phyloP scores from a whole-genome alignment of 2,329 filamentous ascomycete species.

The Penicillium sp. region DNA sequence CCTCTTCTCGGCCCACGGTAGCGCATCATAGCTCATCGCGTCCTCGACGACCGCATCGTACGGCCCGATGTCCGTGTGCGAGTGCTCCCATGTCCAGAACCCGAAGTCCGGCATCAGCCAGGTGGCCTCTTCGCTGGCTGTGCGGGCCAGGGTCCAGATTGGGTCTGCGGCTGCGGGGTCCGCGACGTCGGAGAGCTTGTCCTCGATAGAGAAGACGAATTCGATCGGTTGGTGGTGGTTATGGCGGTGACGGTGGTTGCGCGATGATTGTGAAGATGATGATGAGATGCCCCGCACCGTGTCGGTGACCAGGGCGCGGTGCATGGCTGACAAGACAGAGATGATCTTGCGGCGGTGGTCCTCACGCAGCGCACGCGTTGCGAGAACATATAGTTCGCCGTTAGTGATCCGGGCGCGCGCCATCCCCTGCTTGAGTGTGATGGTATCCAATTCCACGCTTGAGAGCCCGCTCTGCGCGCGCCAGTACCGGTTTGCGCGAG shows the following conservation, averaged over 20 bases:
- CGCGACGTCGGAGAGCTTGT: slow-evolving; percentile 49
- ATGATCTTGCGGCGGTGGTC: slow-evolving; percentile 45
- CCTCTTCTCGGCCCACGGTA: slow-evolving; percentile 44
- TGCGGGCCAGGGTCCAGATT: slow-evolving; percentile 51
- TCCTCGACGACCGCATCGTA: slow-evolving; percentile 43
- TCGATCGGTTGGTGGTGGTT: slow-evolving; percentile 35
- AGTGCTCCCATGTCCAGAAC: slow-evolving; percentile 55
- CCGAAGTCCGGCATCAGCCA: slow-evolving; percentile 61
- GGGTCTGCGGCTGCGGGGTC: slow-evolving; percentile 36
- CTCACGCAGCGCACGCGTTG: slow-evolving; percentile 36
- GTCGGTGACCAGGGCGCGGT: slow-evolving; percentile 53
- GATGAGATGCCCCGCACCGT: slow-evolving; percentile 33
- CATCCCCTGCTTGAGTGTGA: slow-evolving; percentile 39
- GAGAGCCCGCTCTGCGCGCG: slow-evolving; percentile 30
- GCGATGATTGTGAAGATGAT: slow-evolving; percentile 29
- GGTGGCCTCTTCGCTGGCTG: slow-evolving; percentile 44
- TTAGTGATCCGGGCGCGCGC: slow-evolving; percentile 38
- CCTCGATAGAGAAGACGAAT: slow-evolving; percentile 52
- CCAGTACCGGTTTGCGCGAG: slow-evolving; percentile 39
- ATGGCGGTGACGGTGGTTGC: no score
- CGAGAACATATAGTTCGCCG: slow-evolving; percentile 40
- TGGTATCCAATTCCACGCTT: slow-evolving; percentile 33
- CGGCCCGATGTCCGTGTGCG: slow-evolving; percentile 39
- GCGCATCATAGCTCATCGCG: slow-evolving; percentile 24
- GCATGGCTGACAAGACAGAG: slow-evolving; percentile 53